Base-by-base conservation (phyloP, 1,284 basidiomycete genomes). In the Leccinum pallidistipes region DNA sequence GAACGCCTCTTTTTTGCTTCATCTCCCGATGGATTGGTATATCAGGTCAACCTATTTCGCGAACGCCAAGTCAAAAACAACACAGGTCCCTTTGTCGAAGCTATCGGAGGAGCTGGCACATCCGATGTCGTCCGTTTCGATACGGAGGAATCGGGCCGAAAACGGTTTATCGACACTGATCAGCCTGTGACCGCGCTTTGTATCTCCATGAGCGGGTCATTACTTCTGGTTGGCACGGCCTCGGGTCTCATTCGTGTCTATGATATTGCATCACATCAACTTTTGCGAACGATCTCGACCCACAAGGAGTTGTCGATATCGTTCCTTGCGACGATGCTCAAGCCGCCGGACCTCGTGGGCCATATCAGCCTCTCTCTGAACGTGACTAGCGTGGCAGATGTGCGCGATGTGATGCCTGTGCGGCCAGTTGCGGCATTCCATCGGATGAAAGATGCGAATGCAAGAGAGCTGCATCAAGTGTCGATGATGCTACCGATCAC, bases 1-100 rank as follows among this genome's bases (percentile, higher is more conserved):
- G 95, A 98, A 77, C 87, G 95, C 14, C 82, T 91, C 64, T 91
- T 98, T 74, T 95, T 97, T 70, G 94, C 92, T 27, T 90, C 88
- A 5, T 86, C 91, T 1, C 71, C 80, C 8, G 82, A 87, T 57
- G 92, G 92, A 3, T 85, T 84, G 16, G 82, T 94, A 68, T 85
- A 91, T 70, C 91, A 94, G 70, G 83, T 93, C 62, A 92, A 95
- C 61, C 78, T 97, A 10, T 96, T 91, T 77, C 82, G 85, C 36
- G 81, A 87, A 62, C 77, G 81, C 32, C 80, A 82, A 58, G 79
- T 79, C 62, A 82, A 82, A 66, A 64, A 29, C n/a, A 73, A 77
- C 40, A 77, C 79, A 31, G 80, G 77, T 0, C 76, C 78, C 47
- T 75, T 79, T 10, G 77, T 81, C 49, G 90, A 93, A 74, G 91